These are phyloP conservation scores for Eimeria falciformis DNA, from an alignment of 169 alveolate genomes.

Conservation along the genomic window DNA sequence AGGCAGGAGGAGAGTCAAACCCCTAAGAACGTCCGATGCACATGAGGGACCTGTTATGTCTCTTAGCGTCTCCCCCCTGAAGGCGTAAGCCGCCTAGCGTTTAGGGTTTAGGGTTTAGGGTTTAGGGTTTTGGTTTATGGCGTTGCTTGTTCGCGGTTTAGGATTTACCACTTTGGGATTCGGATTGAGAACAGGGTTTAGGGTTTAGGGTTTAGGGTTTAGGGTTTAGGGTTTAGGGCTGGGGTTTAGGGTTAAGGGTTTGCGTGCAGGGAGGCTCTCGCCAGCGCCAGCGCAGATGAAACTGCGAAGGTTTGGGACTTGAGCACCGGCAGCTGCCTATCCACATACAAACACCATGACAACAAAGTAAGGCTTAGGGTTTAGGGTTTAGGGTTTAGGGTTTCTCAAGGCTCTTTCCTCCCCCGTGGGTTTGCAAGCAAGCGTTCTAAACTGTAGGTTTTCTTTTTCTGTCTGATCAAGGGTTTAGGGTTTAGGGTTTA, in stretches of 20 bases:
- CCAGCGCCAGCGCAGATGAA: conserved; percentile 94
- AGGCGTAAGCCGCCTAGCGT: conserved; percentile 31
- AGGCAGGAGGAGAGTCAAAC: neutral
- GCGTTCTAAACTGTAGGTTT: too few relatives aligned
- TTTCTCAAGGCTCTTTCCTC: too few relatives aligned
- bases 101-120: conserved; percentile 10
- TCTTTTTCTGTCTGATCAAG: too few relatives aligned
- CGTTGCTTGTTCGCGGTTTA: neutral
- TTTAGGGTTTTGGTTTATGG: neutral
- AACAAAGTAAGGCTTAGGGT: conserved; percentile 85
- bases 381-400: neutral
- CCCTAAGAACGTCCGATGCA: neutral
- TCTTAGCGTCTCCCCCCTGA: conserved; percentile 49
- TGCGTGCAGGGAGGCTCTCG: conserved; percentile 82
- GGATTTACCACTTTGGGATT: neutral
- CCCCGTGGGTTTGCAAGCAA: too few relatives aligned
- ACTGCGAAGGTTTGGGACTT: conserved; percentile 94
- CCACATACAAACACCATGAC: conserved; percentile 89
- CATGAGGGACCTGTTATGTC: conserved; percentile 81
- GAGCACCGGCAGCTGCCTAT: conserved; percentile 89
- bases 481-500: too few relatives aligned
- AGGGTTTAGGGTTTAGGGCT: neutral
- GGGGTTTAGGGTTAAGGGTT: too few relatives aligned
- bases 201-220: neutral
- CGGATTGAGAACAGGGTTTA: neutral